Base-by-base conservation (phyloP, 2,329 filamentous ascomycete genomes). In the Penicillium paneum region DNA sequence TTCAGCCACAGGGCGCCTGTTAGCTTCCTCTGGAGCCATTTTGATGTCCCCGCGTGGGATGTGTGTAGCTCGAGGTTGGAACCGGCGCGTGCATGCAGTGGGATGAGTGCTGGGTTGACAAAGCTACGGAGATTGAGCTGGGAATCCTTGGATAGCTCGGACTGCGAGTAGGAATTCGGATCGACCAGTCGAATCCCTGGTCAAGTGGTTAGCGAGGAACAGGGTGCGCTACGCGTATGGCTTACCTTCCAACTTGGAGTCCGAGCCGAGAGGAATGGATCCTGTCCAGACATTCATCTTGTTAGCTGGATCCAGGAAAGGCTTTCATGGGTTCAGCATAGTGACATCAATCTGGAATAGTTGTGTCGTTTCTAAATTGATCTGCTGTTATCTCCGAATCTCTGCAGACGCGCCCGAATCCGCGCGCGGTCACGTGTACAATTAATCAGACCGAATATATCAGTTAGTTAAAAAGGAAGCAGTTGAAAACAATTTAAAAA, bases 221-320 rank as follows among this genome's bases (percentile, higher is more conserved):
- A 49, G 5, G 34, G 11, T 43, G 35, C 13, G 34, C 32, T 46
- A 49, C 41, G 64, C 55, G 50, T 55, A 15, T 26, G 36, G 15
- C 47, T 62, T 66, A 68, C 71, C 71, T 65, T 67, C 65, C 44
- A 74, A 63, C 39, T 59, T 63, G 24, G 60, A 60, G 40, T 63
- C 65, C 51, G 56, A 55, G 53, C 65, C 58, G 17, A 69, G 59
- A 29, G 52, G 45, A 55, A 75, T 67, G n/a, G 64, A 55, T 17
- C 72, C 72, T 32, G 71, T 67, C 72, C 72, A 75, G 48, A 73
- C 52, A 55, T 72, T 68, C 72, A 75, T 75, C 35, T 61, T 67
- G 26, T 46, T 47, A 29, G n/a, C 43, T 44, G 21, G 32, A 53
- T n/a, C 38, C 21, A 32, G 21, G 17, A 41, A 34, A 11, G 29